These are phyloP conservation scores for Falciphora oryzae DNA, from an alignment of 2,329 filamentous ascomycete genomes.

Conservation along the genomic window DNA sequence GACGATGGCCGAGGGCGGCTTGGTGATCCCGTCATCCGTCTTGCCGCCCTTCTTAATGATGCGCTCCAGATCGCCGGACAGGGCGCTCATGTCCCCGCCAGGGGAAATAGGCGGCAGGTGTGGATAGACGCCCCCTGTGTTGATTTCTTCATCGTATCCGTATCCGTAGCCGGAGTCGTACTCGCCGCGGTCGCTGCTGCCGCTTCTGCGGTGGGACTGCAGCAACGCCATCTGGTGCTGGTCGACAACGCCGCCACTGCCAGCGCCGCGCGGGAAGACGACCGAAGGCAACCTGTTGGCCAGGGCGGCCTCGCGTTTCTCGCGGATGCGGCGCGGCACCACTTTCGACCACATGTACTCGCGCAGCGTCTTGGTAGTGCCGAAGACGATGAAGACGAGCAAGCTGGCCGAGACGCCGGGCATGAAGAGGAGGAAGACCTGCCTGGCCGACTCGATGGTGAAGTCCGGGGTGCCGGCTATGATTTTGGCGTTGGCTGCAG, in stretches of 20 bases:
- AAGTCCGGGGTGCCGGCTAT: background rate
- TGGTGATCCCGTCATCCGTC: background rate
- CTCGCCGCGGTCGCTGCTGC: background rate
- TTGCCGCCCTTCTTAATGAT: background rate
- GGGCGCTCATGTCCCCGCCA: background rate
- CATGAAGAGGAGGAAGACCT: slow-evolving; percentile 29
- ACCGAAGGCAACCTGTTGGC: background rate
- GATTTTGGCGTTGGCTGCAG: background rate
- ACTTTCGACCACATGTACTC: slow-evolving; percentile 22
- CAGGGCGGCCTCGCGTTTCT: background rate
- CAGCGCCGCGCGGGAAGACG: background rate
- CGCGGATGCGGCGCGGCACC: slow-evolving; percentile 16
- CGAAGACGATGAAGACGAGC: slow-evolving; percentile 34
- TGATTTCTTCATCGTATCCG: too few relatives aligned
- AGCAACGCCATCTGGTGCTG: background rate
- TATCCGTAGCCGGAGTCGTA: background rate
- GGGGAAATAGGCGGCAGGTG: slow-evolving; percentile 2
- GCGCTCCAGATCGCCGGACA: background rate
- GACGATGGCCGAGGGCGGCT: background rate
- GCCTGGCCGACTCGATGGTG: background rate
- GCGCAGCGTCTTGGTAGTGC: slow-evolving; percentile 32
- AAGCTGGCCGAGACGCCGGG: slow-evolving; percentile 32
- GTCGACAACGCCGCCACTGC: background rate
- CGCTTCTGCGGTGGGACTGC: background rate
- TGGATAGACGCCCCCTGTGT: background rate